Base-by-base conservation (phyloP, 2,329 filamentous ascomycete genomes). In the Bretziella fagacearum region DNA sequence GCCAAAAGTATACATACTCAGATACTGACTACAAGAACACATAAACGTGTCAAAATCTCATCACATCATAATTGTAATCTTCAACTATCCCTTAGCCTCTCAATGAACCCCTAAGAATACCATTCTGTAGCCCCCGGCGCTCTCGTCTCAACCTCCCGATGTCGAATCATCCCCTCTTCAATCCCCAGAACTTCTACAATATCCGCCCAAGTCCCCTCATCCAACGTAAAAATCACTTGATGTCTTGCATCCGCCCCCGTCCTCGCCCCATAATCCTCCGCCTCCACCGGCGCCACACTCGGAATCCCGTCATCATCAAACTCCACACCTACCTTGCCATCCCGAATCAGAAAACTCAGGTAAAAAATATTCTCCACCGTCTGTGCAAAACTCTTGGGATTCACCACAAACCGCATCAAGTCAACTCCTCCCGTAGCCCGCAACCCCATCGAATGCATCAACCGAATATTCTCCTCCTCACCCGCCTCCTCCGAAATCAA, bases 321-420 rank as follows among this genome's bases (percentile, higher is more conserved):
- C 2, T 74, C 68, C n/a, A 98, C 70, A 27, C 75, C 76, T 4
- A 86, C 74, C 51, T 73, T 76, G 8, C 86, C 86, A 62, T 98
- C 91, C 49, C 84, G 77, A 51, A 96, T 85, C 51, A 98, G 65
- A 58, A 98, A 98, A 59, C 84, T 93, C 55, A 94, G 75, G 59
- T 96, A 96, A 62, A 98, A 98, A 56, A 98, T 69, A 56, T 98
- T 98, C 60, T 98, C 91, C 5, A 98, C 79, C 0, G 86, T 94
- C 62, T 98, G 91, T 0, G 84, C 84, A 56, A 96, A 98, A 1
- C 85, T 93, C 32, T 67, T 67, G 0, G 91, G 91, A 55, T 98
- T 94, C 53, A 96, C 73, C 33, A 86, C 84, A 55, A 95, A 96
- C 45, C 81, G 77, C 60, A 95, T 81, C 10, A 95, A 63, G 43